Evolutionary conservation across 306 rosid genomes (phyloP).

Genomic region (Sechiopsis laciniata): DNA sequence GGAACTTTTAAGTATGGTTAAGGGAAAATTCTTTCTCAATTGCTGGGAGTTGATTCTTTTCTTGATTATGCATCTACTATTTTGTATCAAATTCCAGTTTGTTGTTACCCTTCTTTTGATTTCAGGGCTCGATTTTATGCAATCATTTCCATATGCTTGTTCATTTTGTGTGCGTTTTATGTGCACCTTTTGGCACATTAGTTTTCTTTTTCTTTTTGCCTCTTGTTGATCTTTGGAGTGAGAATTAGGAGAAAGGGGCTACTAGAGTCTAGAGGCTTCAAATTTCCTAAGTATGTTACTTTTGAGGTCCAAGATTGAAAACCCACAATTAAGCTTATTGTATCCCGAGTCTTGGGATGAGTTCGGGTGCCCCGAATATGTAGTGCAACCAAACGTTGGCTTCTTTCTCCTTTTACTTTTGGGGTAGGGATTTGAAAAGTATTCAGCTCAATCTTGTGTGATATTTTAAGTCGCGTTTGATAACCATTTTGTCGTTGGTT

Average conservation of each 20-base stretch:
- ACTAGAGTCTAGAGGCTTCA: no score
- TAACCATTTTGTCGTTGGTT: background rate
- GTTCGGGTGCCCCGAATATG: no score
- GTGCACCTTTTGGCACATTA: background rate
- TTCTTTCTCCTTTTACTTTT: background rate
- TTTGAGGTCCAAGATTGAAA: no score
- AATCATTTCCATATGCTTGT: background rate
- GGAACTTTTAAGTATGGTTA: background rate
- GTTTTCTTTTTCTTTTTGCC: background rate
- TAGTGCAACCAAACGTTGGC: no score
- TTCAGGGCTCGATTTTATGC: background rate
- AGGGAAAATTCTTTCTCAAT: background rate
- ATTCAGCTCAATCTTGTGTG: background rate
- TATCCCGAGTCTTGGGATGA: no score
- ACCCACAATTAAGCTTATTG: no score
- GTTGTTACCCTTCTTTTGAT: background rate
- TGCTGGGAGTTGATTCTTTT: background rate
- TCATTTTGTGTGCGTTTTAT: no score
- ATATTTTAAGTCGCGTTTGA: background rate
- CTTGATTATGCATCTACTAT: background rate
- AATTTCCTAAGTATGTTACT: no score
- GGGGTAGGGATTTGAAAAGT: background rate
- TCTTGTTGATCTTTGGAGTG: background rate
- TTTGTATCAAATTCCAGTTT: background rate
- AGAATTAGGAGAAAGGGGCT: background rate